Conservation (phyloP, 768 basidiomycete species). For the Termitomyces sp. region DNA sequence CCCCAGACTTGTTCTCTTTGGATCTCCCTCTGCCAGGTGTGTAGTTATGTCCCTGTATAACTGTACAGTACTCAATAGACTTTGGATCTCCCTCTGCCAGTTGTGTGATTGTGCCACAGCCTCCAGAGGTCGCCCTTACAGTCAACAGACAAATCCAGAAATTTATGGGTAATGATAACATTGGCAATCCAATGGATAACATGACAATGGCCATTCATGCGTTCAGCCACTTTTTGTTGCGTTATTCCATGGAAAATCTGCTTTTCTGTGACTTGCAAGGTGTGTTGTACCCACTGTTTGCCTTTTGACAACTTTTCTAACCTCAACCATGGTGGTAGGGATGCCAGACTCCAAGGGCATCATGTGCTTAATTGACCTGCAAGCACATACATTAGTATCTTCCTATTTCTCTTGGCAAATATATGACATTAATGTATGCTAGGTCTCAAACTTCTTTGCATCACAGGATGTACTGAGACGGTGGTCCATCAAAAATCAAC, state of each 20-base stretch:
- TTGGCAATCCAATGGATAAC: background rate
- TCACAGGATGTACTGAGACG: background rate
- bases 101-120: no score
- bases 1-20: no score
- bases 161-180: conserved; percentile 22
- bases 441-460: background rate
- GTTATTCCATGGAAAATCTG: background rate
- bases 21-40: no score
- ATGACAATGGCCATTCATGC: background rate
- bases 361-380: background rate
- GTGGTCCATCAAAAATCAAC: background rate
- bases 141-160: conserved; percentile 19
- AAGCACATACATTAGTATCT: background rate
- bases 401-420: background rate
- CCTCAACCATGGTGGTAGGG: background rate
- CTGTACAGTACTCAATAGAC: no score
- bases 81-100: no score
- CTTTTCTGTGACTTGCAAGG: background rate
- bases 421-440: background rate
- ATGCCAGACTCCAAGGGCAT: background rate
- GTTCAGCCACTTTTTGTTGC: background rate
- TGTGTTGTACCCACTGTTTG: background rate
- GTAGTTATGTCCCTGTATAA: no score
- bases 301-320: background rate
- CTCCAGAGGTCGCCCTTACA: no score